phyloP scores from a whole-genome alignment of 768 basidiomycete species.

The Kwoniella heveanensis region DNA sequence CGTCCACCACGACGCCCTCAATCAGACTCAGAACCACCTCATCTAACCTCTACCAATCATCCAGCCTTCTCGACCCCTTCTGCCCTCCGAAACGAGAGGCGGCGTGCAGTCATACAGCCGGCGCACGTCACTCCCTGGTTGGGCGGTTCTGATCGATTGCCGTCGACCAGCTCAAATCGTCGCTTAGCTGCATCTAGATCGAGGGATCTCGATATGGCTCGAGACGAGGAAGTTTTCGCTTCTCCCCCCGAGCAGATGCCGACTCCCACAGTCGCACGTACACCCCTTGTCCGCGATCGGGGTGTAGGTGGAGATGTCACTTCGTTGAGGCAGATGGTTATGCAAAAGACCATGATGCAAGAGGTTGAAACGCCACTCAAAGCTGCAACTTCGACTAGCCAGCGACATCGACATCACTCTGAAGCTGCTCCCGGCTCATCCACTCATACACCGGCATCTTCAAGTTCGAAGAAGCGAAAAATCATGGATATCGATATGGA shows the following conservation, averaged over 20 bases:
- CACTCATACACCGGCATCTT: background rate
- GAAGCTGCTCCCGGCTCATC: background rate
- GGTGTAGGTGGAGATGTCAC: background rate
- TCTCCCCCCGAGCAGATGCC: slow-evolving; percentile 10
- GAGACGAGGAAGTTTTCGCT: slow-evolving; percentile 9
- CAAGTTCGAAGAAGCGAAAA: slow-evolving; percentile 11
- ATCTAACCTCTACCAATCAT: background rate
- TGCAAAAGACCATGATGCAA: slow-evolving; percentile 1
- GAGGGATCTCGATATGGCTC: background rate
- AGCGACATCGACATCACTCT: background rate
- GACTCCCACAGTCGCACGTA: slow-evolving; percentile 4
- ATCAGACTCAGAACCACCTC: background rate
- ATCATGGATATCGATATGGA: slow-evolving; percentile 17
- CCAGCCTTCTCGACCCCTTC: background rate
- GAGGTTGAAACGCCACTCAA: slow-evolving; percentile 4
- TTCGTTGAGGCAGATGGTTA: slow-evolving; percentile 7
- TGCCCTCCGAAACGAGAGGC: background rate
- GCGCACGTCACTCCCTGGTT: slow-evolving; percentile 20
- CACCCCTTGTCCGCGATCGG: slow-evolving; percentile 22
- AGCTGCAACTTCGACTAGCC: background rate
- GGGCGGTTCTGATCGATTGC: background rate
- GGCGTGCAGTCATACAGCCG: background rate
- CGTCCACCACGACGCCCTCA: background rate
- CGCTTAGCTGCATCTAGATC: background rate
- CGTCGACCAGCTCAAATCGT: background rate